Evolutionary conservation across 805 yeast species (phyloP).

Genomic region (Yamadazyma sp.): DNA sequence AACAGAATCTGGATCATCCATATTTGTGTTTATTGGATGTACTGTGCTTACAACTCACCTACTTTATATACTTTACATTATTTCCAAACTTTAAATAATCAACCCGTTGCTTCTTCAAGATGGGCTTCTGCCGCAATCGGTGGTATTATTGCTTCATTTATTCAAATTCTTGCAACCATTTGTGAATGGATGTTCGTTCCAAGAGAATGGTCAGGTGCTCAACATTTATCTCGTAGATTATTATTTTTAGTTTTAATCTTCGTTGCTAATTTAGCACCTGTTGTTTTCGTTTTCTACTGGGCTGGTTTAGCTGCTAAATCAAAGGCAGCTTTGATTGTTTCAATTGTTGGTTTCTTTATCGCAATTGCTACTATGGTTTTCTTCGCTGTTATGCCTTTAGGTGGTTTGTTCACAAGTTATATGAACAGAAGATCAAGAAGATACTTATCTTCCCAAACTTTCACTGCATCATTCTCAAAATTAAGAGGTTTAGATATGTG

Average conservation of each 20-base stretch:
- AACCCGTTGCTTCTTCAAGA: conserved; percentile 83
- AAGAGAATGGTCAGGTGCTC: conserved; percentile 99
- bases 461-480: conserved; percentile 86
- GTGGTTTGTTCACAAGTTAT: conserved; percentile 92
- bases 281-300: conserved; percentile 79
- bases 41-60: conserved; percentile 89
- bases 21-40: conserved; percentile 89
- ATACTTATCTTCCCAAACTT: conserved; percentile 90
- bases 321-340: conserved; percentile 69
- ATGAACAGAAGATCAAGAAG: conserved; percentile 82
- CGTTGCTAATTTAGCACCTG: conserved; percentile 76
- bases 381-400: conserved; percentile 93
- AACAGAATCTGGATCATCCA: conserved; percentile 98
- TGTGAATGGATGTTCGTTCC: conserved; percentile 97
- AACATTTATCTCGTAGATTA: conserved; percentile 86
- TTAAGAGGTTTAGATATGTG: conserved; percentile 89
- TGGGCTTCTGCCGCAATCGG: conserved; percentile 95
- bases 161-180: conserved; percentile 84
- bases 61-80: conserved; percentile 85
- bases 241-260: conserved; percentile 67
- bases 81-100: conserved; percentile 75
- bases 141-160: conserved; percentile 78
- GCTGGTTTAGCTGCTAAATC: conserved; percentile 67
- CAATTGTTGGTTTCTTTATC: conserved; percentile 85
- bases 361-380: conserved; percentile 80